Base-by-base conservation (phyloP, 306 rosid species). In the Begonia peltatifolia region DNA sequence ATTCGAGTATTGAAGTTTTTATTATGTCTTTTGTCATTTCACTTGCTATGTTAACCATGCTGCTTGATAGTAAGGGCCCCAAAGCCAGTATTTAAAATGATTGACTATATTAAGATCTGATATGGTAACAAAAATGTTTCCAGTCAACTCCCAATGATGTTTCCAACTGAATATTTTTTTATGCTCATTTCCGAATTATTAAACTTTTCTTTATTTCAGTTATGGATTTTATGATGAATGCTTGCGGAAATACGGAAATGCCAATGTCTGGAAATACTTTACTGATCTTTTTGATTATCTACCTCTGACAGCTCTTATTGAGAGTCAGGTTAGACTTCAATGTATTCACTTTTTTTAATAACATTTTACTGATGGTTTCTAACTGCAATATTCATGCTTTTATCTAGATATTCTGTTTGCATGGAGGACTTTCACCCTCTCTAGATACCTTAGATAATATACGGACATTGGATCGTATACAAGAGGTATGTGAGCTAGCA, bases 231-330 rank as follows among this genome's bases (percentile, higher is more conserved):
- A 89, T 17, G 97, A 89, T 18, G 97, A 89, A 63, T 89, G 97
- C 68, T 84, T 89, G 86, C 82, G 97, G 71, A 89, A 89, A 73
- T 89, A 89, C 65, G 97, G 97, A 70, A 89, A 84, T 71, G 97
- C 97, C 57, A 84, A 84, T 72, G 97, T 89, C 73, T 89, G 97
- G 97, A 89, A 89, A 77, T 71, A 66, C 79, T 89, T 89, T 57
- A 89, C 97, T 11, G 95, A 89, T 69, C 74, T 89, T 53, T 89
- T 89, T 70, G 97, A 89, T 80, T 89, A 84, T 71, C 71, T 89
- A 59, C 97, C 97, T 38, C 83, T 89, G 62, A 89, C 97, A 60
- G 97, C 97, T 62, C 87, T 89, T 53, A 89, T 89, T 54, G 97
- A 89, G 80, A 89, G 95, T 71, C 97, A 89, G 97, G 97, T 89